These are phyloP conservation scores for Pichiaceae sp. DNA, from an alignment of 1,139 yeast species.

Conservation along the genomic window DNA sequence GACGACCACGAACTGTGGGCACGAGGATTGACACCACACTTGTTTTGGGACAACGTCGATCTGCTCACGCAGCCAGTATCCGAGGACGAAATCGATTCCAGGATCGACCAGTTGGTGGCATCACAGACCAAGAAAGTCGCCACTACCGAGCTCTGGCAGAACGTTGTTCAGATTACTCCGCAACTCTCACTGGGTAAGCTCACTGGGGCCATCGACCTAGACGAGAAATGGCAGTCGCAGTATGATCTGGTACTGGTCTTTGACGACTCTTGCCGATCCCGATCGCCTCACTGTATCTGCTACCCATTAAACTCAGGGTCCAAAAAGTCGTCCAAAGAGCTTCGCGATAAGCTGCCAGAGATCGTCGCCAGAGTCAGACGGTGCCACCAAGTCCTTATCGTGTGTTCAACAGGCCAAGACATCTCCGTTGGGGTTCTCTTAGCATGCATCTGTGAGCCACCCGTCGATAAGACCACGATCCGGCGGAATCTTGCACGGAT, in stretches of 20 bases:
- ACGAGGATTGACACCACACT: slow-evolving; percentile 38
- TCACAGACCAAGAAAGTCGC: not conserved
- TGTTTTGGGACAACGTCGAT: slow-evolving; percentile 47
- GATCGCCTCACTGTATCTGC: not conserved
- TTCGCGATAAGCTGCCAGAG: slow-evolving; percentile 19
- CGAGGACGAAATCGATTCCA: not conserved
- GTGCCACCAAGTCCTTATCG: slow-evolving; percentile 27
- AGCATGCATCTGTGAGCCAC: slow-evolving; percentile 23
- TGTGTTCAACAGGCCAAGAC: slow-evolving; percentile 64
- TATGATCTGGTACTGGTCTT: not conserved
- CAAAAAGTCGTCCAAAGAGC: slow-evolving; percentile 55
- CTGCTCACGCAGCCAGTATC: slow-evolving; percentile 20
- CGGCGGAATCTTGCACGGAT: slow-evolving; percentile 49
- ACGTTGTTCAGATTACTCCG: not conserved
- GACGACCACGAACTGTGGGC: slow-evolving; percentile 94
- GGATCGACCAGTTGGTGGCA: not conserved
- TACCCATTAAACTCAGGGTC: slow-evolving; percentile 26
- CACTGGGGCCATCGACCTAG: not conserved
- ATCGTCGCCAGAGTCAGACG: slow-evolving; percentile 14
- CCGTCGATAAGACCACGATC: slow-evolving; percentile 38
- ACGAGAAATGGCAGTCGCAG: not conserved
- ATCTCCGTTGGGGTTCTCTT: slow-evolving; percentile 55
- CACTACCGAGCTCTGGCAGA: not conserved
- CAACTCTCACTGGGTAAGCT: not conserved
- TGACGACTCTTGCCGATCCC: not conserved